Evolutionary conservation across 768 basidiomycete species (phyloP).

Genomic region (Mycena venus): DNA sequence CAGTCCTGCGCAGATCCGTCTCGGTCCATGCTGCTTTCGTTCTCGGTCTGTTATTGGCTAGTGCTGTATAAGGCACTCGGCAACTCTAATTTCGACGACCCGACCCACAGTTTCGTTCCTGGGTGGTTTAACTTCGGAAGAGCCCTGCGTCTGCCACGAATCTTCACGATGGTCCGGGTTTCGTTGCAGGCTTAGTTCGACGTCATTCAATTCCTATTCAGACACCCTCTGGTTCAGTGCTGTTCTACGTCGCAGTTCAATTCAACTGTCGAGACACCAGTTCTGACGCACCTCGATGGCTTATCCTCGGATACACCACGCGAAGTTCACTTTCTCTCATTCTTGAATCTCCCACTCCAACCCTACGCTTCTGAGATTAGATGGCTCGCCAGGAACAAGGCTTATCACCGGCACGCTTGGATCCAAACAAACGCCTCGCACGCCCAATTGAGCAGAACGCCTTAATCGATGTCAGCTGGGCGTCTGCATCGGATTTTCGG

Average conservation of each 20-base stretch:
- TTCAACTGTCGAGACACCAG: neutral
- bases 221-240: neutral
- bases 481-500: neutral
- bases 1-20: conserved; percentile 12
- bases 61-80: neutral
- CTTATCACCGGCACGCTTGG: conserved; percentile 22
- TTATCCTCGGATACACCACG: conserved; percentile 20
- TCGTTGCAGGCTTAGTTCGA: neutral
- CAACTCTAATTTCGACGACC: conserved; percentile 17
- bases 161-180: neutral
- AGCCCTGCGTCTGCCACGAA: conserved; percentile 7
- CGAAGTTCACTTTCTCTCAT: conserved; percentile 10
- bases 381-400: conserved; percentile 1
- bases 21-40: neutral
- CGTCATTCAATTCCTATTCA: conserved; percentile 19
- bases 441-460: conserved; percentile 6
- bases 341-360: neutral
- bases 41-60: conserved; percentile 16
- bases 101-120: neutral
- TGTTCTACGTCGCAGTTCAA: neutral
- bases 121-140: conserved; percentile 24
- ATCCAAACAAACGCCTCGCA: conserved; percentile 10
- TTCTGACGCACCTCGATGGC: conserved; percentile 14
- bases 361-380: conserved; percentile 2
- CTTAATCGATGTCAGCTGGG: conserved; percentile 32